Evolutionary conservation across 139 green algal genomes (phyloP), one percentile per base, ranked within the genome.

Genomic region (Ostreobium quekettii): DNA sequence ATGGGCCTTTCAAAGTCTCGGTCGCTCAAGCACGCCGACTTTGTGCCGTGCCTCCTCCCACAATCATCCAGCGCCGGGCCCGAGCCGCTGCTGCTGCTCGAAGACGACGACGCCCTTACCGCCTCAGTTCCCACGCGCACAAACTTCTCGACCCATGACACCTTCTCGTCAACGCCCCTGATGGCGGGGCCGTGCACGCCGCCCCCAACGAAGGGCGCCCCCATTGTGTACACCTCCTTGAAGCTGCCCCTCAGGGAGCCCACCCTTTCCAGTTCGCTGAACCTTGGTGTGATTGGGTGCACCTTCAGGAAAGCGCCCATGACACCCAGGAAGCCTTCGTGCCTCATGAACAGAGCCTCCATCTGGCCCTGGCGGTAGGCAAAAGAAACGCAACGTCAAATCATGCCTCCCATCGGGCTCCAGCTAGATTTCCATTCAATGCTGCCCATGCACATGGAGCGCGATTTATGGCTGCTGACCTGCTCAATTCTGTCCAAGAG

Each of bases 301-400:
- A 93, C 87, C 48, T 87, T 89, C 37, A 99, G 84, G 75, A 98
- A 99, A 5, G 94, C 92, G 1, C 94, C 94, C 64, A 99, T 79
- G 0, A 90, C 90, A 2, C 94, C 92, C 65, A 99, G 77, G 79
- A 96, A 99, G 37, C 94, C 93, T 80, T 95, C 88, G 61, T 99
- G 94, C n/a, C 94, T 76, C 73, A 99, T 73, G 62, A 98, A 99
- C 74, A 89, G 83, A n/a, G 94, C 94, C 4, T 82, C 75, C 89
- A 97, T 97, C 63, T 94, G 85, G 36, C 92, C 93, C 83, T 96
- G 76, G 32, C 60, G 36, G 36, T 47, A 37, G 22, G 60, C 33
- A 67, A 67, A 8, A 67, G 36, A 28, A 70, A 28, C n/a, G 42
- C n/a, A 56, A 36, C 36, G 8, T 15, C 60, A 61, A 32, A 61